Base-by-base conservation (phyloP, 169 alveolate genomes). In the Miamiensis avidus region DNA sequence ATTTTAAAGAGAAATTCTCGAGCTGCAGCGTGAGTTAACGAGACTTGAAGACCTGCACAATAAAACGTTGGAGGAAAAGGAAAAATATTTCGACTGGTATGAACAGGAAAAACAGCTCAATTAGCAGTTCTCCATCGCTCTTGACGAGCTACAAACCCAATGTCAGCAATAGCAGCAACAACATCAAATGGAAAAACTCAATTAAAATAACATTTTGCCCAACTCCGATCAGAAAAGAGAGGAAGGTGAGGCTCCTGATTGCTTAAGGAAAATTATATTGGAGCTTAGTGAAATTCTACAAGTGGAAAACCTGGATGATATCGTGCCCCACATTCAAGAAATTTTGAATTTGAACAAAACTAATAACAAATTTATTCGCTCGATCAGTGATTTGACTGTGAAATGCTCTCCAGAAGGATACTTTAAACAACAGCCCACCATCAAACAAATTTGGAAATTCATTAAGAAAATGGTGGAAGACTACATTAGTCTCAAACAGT, bases 401-500 rank as follows among this genome's bases (percentile, higher is more conserved):
- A 69, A 82, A 82, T 82, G 86, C 69, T 76, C 86, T 1, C 86
- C 86, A 1, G 25, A 82, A 72, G 81, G 73, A 28, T 82, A 82
- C 73, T 82, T 82, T 73, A 30, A 34, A 20, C 16, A 31, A 1
- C 73, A 82, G 69, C 86, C 86, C 64, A 65, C 64, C 27, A 31
- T 82, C 0, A 82, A 82, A 72, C 73, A 82, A 73, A 77, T 82
- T 0, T 82, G 86, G 86, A 82, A 82, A 30, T 82, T 82, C 33
- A 82, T 82, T 0, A 82, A 82, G 69, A 29, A 65, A 82, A 82
- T 82, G 29, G 34, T 82, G 15, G n/a, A 65, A 72, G 33, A 76
- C 20, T 82, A 82, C 32, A 31, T 82, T 30, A 79, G 31, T 69
- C 64, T 69, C 28, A 82, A 82, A 73, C 31, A 73, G 49, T 82